These are phyloP conservation scores for Aspergillus piperis DNA, from an alignment of 2,329 filamentous ascomycete genomes.

Conservation along the genomic window DNA sequence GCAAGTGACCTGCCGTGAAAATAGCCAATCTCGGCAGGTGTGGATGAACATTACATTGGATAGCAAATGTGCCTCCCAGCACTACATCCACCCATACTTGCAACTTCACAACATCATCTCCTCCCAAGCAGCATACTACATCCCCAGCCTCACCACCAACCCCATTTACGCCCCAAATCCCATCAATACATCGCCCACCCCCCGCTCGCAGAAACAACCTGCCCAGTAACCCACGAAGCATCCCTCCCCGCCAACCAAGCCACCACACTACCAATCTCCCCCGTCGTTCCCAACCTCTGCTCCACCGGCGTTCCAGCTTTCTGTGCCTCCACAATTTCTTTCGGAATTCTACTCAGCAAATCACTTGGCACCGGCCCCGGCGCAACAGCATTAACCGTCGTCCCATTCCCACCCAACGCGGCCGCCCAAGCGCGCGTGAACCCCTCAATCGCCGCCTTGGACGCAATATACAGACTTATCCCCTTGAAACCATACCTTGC, in stretches of 20 bases:
- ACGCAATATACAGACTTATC: constrained; percentile 56
- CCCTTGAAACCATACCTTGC: constrained; percentile 50
- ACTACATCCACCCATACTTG: too few species aligned
- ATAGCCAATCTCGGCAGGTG: too few species aligned
- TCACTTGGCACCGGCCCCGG: constrained; percentile 62
- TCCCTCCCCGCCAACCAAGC: constrained; percentile 5
- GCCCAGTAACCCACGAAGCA: constrained; percentile 6
- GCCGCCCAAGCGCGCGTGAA: constrained; percentile 61
- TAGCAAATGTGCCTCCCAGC: too few species aligned
- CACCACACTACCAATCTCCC: constrained; percentile 7
- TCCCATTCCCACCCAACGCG: constrained; percentile 58
- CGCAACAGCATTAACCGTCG: constrained; percentile 63
- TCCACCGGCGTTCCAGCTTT: constrained; percentile 33
- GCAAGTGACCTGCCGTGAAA: too few species aligned
- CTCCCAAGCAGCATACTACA: background rate
- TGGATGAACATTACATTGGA: accelerated
- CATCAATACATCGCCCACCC: constrained; percentile 7
- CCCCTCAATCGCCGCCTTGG: constrained; percentile 63
- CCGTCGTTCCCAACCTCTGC: background rate
- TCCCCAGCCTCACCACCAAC: background rate
- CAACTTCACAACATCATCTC: background rate
- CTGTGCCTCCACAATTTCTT: constrained; percentile 50
- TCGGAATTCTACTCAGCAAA: constrained; percentile 55
- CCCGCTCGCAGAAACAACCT: background rate
- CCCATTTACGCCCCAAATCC: background rate